A percentile compares a stretch with the other conserved stretches of the same genome.
phyloP scores from a whole-genome alignment of 768 basidiomycete genomes.

The Hortiboletus flavorubellus region DNA sequence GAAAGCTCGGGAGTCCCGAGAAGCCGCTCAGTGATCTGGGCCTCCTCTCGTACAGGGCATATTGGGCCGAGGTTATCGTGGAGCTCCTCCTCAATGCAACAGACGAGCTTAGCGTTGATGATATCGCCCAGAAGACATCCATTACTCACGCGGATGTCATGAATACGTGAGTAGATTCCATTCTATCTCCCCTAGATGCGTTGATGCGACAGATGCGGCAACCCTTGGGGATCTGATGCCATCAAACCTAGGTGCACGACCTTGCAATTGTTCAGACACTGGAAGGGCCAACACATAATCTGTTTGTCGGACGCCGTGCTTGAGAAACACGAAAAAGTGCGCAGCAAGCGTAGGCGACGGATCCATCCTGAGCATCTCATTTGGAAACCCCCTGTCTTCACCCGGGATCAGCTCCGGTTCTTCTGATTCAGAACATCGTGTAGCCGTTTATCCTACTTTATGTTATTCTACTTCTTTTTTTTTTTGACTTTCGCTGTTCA shows the following conservation, averaged over 20 bases:
- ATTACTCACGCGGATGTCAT: slow-evolving; percentile 96
- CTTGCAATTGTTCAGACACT: slow-evolving; percentile 91
- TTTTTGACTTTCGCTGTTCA: not conserved
- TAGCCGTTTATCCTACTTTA: not conserved
- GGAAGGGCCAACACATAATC: slow-evolving; percentile 92
- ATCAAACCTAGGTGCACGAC: slow-evolving; percentile 73
- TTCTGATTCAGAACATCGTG: slow-evolving; percentile 18
- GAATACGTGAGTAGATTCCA: slow-evolving; percentile 79
- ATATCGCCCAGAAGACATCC: slow-evolving; percentile 92
- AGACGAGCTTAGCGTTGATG: slow-evolving; percentile 88
- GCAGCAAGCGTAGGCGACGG: slow-evolving; percentile 69
- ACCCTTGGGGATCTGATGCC: slow-evolving; percentile 7
- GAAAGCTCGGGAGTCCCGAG: slow-evolving; percentile 94
- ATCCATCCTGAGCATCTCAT: slow-evolving; percentile 78
- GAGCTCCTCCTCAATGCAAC: slow-evolving; percentile 72
- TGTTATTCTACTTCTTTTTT: not conserved
- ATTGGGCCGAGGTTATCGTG: slow-evolving; percentile 96
- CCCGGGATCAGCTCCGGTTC: slow-evolving; percentile 84
- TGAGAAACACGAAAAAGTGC: slow-evolving; percentile 85
- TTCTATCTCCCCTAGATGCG: not conserved
- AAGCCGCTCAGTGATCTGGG: slow-evolving; percentile 96
- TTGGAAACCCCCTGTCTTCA: slow-evolving; percentile 97
- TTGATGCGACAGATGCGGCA: not conserved
- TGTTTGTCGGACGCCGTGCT: slow-evolving; percentile 87
- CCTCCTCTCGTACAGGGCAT: slow-evolving; percentile 87